These are phyloP conservation scores for Claviceps pazoutovae DNA, from an alignment of 2,329 filamentous ascomycete species.

Conservation along the genomic window DNA sequence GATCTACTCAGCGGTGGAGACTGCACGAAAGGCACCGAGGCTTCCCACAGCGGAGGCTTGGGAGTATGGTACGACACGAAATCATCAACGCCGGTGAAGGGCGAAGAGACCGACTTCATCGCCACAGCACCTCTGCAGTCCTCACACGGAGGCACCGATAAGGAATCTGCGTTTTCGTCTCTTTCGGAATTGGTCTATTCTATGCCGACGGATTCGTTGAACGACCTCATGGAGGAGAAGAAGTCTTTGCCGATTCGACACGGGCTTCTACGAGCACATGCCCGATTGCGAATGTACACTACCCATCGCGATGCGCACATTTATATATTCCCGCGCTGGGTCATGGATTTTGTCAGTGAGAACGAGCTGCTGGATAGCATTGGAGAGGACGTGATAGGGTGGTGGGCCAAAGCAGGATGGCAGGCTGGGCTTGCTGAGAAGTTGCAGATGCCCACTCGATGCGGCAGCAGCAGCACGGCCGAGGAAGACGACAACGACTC, in stretches of 20 bases:
- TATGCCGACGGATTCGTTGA: slow-evolving; percentile 78
- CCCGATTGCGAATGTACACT: slow-evolving; percentile 65
- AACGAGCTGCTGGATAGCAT: slow-evolving; percentile 80
- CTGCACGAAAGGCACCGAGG: slow-evolving; percentile 23
- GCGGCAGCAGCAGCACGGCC: slow-evolving; percentile 21
- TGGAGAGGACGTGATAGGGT: slow-evolving; percentile 81
- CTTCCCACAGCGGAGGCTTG: slow-evolving; percentile 56
- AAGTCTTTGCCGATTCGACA: slow-evolving; percentile 63
- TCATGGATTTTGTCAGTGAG: slow-evolving; percentile 65
- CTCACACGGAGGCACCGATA: slow-evolving; percentile 29
- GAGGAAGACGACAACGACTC: slow-evolving; percentile 25
- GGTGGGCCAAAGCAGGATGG: slow-evolving; percentile 94
- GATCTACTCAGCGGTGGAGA: slow-evolving; percentile 39
- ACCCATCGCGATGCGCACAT: slow-evolving; percentile 85
- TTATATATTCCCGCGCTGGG: slow-evolving; percentile 87
- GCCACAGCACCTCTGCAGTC: slow-evolving; percentile 56
- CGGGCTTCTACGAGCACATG: slow-evolving; percentile 59
- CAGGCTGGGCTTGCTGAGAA: slow-evolving; percentile 69
- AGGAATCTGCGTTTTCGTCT: slow-evolving; percentile 50
- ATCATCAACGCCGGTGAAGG: slow-evolving; percentile 60
- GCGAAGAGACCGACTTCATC: slow-evolving; percentile 86
- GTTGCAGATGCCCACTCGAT: slow-evolving; percentile 54
- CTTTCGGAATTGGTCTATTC: slow-evolving; percentile 73
- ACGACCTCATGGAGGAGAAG: slow-evolving; percentile 65
- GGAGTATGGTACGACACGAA: slow-evolving; percentile 88